Evolutionary conservation across 441 rosid genomes (phyloP).

Genomic region (Gossypium schwendimanii): DNA sequence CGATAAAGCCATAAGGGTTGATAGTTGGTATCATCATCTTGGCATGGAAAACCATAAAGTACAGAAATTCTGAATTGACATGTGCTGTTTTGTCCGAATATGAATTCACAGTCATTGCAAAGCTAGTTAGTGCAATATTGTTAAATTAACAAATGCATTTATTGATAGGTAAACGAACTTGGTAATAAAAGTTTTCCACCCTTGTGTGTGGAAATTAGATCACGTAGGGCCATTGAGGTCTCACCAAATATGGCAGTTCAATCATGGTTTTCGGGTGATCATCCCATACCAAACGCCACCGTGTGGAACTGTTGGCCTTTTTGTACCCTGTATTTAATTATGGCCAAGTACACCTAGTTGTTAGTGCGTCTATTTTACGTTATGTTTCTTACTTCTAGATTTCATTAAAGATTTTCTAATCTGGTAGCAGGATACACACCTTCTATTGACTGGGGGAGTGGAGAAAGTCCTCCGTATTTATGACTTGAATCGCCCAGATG

Average conservation of each 20-base stretch:
- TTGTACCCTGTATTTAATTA: background rate
- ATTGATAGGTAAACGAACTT: background rate
- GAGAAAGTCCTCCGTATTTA: conserved; percentile 83
- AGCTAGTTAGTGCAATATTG: background rate
- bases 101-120: background rate
- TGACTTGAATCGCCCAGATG: conserved; percentile 79
- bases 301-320: background rate
- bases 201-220: background rate
- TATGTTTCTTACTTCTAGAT: background rate
- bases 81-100: background rate
- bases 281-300: background rate
- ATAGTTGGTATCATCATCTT: background rate
- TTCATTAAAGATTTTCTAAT: background rate
- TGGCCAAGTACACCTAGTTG: background rate
- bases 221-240: background rate
- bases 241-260: background rate
- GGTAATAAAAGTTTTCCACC: background rate
- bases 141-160: no score
- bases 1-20: background rate
- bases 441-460: conserved; percentile 82
- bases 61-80: background rate
- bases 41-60: background rate
- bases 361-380: background rate
- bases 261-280: background rate
- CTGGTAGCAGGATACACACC: conserved; percentile 58